Percentiles rank a stretch among this genome's conserved stretches.
Evolutionary conservation across 1,139 yeast species (phyloP).

Genomic region (Schizosaccharomyces versatilis): DNA sequence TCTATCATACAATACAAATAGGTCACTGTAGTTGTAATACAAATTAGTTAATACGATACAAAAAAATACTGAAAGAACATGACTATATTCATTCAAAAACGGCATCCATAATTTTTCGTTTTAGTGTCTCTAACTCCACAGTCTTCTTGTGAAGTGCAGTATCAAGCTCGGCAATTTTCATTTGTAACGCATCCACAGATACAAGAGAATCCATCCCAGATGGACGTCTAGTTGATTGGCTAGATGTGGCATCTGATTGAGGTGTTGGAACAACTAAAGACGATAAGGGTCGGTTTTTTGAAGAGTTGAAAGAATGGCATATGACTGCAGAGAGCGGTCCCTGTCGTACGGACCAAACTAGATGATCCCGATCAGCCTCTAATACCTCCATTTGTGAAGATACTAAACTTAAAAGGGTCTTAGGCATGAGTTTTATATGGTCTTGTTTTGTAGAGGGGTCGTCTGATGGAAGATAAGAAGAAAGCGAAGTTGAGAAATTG

Average conservation of each 20-base stretch:
- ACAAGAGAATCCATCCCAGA: neutral
- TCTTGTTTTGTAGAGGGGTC: neutral
- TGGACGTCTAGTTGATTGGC: neutral
- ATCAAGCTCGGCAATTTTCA: neutral
- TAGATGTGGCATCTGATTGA: neutral
- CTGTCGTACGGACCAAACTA: neutral
- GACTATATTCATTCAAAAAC: neutral
- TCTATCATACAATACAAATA: neutral
- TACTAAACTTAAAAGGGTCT: neutral
- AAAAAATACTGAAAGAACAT: neutral
- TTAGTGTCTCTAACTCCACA: neutral
- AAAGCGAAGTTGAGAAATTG: neutral
- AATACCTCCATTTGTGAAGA: neutral
- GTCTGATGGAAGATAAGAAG: neutral
- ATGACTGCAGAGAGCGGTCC: neutral
- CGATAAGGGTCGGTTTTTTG: neutral
- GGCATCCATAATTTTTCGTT: conserved; percentile 1
- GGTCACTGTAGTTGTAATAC: neutral
- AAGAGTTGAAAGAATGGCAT: neutral
- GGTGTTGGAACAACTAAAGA: neutral
- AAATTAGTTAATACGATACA: neutral
- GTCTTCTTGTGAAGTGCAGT: neutral
- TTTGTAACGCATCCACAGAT: neutral
- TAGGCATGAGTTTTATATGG: neutral
- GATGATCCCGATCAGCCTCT: neutral